phyloP scores from a whole-genome alignment of 768 basidiomycete species.

The Amanita pseudoporphyria region DNA sequence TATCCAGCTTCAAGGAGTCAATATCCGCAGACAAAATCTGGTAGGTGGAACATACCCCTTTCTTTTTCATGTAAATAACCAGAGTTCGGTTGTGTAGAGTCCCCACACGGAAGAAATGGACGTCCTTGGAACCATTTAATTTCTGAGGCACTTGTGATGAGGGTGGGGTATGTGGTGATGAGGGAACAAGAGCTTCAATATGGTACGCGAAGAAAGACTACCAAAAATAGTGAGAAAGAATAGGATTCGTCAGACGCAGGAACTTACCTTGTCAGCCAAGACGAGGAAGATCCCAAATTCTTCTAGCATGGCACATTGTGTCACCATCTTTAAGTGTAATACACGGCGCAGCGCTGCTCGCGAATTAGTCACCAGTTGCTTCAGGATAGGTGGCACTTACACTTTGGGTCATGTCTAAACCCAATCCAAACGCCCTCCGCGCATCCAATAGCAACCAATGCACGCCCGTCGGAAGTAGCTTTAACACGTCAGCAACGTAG shows the following conservation, averaged over 20 bases:
- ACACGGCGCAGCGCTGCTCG: conserved; percentile 77
- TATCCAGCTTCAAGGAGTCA: conserved; percentile 48
- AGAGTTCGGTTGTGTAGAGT: conserved; percentile 78
- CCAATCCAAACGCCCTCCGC: conserved; percentile 95
- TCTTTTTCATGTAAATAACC: conserved; percentile 95
- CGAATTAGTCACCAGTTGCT: conserved; percentile 19
- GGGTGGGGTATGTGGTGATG: conserved; percentile 57
- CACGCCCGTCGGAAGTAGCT: conserved; percentile 77
- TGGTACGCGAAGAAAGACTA: conserved; percentile 88
- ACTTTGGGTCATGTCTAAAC: conserved; percentile 76
- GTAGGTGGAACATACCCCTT: conserved; percentile 42
- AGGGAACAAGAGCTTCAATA: conserved; percentile 92
- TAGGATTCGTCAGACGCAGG: conserved; percentile 36
- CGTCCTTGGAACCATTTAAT: conserved; percentile 80
- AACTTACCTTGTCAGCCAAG: conserved; percentile 76
- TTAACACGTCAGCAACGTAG: conserved; percentile 35
- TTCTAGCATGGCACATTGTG: conserved; percentile 90
- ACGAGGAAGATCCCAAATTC: conserved; percentile 98
- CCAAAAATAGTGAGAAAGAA: conserved; percentile 14
- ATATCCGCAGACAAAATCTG: neutral
- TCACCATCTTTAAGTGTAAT: conserved; percentile 84
- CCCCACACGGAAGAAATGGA: conserved; percentile 94
- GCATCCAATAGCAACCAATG: conserved; percentile 83
- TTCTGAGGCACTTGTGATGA: conserved; percentile 81
- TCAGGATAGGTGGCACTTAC: conserved; percentile 31